Base-by-base conservation (phyloP, 2,329 filamentous ascomycete species). In the Massarina eburnea region DNA sequence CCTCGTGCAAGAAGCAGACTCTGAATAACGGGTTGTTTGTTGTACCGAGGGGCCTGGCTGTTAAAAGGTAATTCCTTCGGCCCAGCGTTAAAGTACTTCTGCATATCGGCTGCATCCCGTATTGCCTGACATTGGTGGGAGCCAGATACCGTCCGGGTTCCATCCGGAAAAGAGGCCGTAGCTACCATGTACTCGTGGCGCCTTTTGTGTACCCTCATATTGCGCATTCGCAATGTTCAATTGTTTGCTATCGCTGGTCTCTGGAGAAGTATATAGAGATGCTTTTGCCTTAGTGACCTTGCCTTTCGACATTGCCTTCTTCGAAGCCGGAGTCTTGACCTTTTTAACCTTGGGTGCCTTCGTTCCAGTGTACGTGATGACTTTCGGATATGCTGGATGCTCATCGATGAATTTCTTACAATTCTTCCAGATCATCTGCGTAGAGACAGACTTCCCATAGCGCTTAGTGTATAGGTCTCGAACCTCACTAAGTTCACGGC, bases 361-460 rank as follows among this genome's bases (percentile, higher is more conserved):
- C 33, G 4, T 5, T 10, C 10, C 3, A 15, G 5, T 4, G 33
- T 36, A 36, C 14, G 10, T 20, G 4, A 38, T 38, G 12, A 20
- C 20, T 6, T 19, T 3, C 4, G 35, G 35, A 24, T 38, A 38
- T 3, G 17, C 10, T 3, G 35, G 35, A 19, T 22, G 15, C 3
- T 10, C 4, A 3, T 29, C 49, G 39, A 20, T 49, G 43, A 34
- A 49, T 17, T 18, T 36, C 7, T 49, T 36, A 8, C 17, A 46
- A 5, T 51, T 49, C 39, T 57, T 57, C 15, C 52, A 46, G 35
- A 52, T 48, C 0, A 52, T 47, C 46, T 44, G 38, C 22, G 18
- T 32, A 33, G 6, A 44, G 21, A 8, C 42, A 19, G 14, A 49
- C 49, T 35, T 35, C 41, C 37, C 48, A 15, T 34, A 34, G 8